Evolutionary conservation across 345 rosid species (phyloP).

Genomic region (Moricandia arvensis): DNA sequence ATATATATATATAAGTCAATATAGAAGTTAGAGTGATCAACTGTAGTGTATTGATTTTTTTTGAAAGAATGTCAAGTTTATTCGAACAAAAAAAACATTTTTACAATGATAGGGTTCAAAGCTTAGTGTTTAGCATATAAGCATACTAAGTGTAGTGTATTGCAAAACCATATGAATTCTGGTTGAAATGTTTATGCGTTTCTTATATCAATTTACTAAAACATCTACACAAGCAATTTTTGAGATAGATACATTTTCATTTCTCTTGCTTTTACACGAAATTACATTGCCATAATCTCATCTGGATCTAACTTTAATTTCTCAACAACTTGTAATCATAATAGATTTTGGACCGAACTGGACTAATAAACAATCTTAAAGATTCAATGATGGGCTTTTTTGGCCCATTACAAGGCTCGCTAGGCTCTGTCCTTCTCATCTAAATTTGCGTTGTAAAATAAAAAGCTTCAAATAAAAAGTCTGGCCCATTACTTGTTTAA

Average conservation of each 20-base stretch:
- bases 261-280: background rate
- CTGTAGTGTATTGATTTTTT: background rate
- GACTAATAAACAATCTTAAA: background rate
- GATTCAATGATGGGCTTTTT: background rate
- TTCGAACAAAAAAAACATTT: too few species aligned
- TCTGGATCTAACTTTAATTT: background rate
- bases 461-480: background rate
- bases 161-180: background rate
- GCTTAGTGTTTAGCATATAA: too few species aligned
- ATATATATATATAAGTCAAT: too few species aligned
- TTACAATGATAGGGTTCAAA: too few species aligned
- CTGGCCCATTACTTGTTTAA: too few species aligned
- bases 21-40: background rate
- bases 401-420: constrained; percentile 1
- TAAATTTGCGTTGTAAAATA: background rate
- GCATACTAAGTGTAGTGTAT: background rate
- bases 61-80: too few species aligned
- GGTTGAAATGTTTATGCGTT: background rate
- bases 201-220: background rate
- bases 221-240: background rate
- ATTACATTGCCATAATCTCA: background rate
- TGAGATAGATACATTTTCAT: background rate
- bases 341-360: background rate
- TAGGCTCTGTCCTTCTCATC: background rate
- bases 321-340: background rate